These are phyloP conservation scores for Corymbia calophylla DNA, from an alignment of 441 rosid species.

Conservation along the genomic window DNA sequence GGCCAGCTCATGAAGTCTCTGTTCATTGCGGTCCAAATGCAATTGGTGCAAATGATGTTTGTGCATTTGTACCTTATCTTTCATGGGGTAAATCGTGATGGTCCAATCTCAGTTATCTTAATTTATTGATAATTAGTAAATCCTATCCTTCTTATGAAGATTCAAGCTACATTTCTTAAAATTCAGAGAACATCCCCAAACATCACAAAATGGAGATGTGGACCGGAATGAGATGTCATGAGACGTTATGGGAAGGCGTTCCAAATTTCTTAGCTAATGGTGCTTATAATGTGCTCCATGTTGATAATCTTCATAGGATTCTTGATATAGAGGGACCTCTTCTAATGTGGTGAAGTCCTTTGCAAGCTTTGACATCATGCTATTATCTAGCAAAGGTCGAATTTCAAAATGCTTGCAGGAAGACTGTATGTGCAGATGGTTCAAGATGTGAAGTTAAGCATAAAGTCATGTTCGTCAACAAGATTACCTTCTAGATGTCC, in stretches of 20 bases:
- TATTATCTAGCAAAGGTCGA: too few species aligned
- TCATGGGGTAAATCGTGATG: neutral
- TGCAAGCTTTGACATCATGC: neutral
- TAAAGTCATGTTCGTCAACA: rapidly evolving
- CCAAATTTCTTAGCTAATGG: neutral
- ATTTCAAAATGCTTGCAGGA: neutral
- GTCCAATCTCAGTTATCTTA: neutral
- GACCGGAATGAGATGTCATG: neutral
- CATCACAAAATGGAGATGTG: neutral
- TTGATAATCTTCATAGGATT: neutral
- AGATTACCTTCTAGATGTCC: neutral
- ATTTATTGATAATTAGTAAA: neutral
- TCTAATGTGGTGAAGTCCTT: neutral
- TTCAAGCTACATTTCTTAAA: neutral
- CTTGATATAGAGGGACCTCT: neutral
- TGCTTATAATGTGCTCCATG: neutral
- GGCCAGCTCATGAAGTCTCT: neutral
- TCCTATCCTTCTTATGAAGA: neutral
- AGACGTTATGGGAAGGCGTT: neutral
- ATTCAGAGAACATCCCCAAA: neutral
- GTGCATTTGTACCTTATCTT: neutral
- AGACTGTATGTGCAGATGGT: neutral
- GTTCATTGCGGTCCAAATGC: neutral
- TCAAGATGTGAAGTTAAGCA: neutral
- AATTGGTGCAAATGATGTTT: neutral